phyloP scores from a whole-genome alignment of 2,329 filamentous ascomycete genomes.

The Fusarium sp. region DNA sequence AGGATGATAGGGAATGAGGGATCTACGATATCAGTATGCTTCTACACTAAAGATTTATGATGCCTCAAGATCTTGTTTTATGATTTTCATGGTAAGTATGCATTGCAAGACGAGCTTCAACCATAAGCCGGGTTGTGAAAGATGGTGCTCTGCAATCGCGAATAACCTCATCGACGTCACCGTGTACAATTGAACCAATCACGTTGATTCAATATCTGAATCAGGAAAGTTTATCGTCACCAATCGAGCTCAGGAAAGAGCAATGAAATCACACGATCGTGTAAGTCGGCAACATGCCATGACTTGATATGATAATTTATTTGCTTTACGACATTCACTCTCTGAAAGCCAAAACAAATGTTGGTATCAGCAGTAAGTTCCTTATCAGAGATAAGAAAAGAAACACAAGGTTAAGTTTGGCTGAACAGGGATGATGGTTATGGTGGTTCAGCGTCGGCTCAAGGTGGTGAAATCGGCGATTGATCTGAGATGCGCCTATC shows the following conservation, averaged over 20 bases:
- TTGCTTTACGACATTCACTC: no score
- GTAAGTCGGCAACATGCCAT: background rate
- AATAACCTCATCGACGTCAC: background rate
- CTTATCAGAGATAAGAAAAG: slow-evolving; percentile 3
- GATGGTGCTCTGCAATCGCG: background rate
- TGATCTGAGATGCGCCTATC: slow-evolving; percentile 35
- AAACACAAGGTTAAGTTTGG: background rate
- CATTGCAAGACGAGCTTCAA: background rate
- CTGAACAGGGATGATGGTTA: background rate
- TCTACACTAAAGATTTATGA: background rate
- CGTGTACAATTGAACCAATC: background rate
- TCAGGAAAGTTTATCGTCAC: background rate
- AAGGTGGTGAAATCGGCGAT: slow-evolving; percentile 29
- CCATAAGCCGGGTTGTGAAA: no score
- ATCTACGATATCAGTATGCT: background rate
- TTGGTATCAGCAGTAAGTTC: background rate
- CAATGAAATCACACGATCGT: rapidly evolving
- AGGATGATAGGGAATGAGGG: background rate
- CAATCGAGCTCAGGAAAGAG: background rate
- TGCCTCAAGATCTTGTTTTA: no score
- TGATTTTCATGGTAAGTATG: background rate
- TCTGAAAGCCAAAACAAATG: background rate
- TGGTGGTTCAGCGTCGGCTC: background rate
- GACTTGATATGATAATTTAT: no score
- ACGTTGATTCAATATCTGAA: background rate